These are phyloP conservation scores for Fusarium multiceps DNA, from an alignment of 2,329 filamentous ascomycete species.

Conservation along the genomic window DNA sequence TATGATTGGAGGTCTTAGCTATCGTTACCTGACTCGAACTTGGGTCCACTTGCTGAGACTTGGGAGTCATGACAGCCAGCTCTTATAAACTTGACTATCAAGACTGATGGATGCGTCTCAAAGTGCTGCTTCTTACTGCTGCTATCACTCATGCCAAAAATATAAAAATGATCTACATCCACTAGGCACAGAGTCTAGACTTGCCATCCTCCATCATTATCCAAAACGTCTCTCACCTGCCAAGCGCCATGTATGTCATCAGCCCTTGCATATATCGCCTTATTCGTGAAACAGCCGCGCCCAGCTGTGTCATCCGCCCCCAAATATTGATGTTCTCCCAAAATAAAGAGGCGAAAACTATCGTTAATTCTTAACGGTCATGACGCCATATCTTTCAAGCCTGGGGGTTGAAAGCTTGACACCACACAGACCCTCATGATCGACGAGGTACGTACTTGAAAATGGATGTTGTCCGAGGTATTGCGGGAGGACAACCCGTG, in stretches of 20 bases:
- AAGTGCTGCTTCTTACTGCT: not conserved
- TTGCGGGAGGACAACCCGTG: not conserved
- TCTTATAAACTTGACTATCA: not conserved
- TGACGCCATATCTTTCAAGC: not conserved
- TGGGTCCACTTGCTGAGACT: not conserved
- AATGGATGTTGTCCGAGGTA: not conserved
- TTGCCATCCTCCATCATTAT: not conserved
- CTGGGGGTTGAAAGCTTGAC: constrained; percentile 9
- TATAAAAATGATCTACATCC: not conserved
- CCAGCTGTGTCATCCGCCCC: not conserved
- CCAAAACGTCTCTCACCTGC: not conserved
- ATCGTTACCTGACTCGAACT: not conserved
- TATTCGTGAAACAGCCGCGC: constrained; percentile 26
- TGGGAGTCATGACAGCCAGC: not conserved
- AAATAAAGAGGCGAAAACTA: not conserved
- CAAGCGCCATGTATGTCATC: constrained; percentile 27
- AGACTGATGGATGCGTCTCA: not conserved
- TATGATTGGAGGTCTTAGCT: not conserved
- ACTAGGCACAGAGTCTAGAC: not conserved
- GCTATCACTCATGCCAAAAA: not conserved
- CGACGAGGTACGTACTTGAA: constrained; percentile 1
- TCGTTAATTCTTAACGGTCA: not conserved
- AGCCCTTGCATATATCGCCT: constrained; percentile 17
- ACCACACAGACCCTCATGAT: not conserved
- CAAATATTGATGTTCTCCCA: not conserved